Base-by-base conservation (phyloP, 495 filamentous ascomycete species). In the Penicillium coprophilum region DNA sequence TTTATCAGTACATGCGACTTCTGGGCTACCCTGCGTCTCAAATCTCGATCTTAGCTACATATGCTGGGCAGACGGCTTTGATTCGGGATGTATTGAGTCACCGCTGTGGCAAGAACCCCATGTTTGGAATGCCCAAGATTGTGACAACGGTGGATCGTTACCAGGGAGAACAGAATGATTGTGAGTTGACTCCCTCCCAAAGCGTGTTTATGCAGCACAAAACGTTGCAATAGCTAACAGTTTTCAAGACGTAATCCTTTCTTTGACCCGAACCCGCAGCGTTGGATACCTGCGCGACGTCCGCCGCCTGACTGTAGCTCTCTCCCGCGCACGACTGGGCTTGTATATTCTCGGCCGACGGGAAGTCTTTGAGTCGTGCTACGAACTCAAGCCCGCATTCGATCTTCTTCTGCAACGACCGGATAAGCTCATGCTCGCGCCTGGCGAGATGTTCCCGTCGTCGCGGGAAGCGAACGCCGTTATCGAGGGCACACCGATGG, bases 101-200 rank as follows among this genome's bases (percentile, higher is more conserved):
- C 65, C 81, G 94, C 30, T 98, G 94, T 64, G 82, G 82, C 10
- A 88, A 84, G 64, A 95, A 89, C 59, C 72, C 84, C 3, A 73
- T 99, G 27, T 99, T 99, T 73, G 92, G 95, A 11, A 73, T 96
- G 75, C 94, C 94, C 38, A 88, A 87, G 69, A 86, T 89, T 45
- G 91, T 99, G 24, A 90, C 88, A 1, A 97, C 95, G 17, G 95
- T 99, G 52, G 94, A 99, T 72, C 96, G 95, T 70, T 99, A 97
- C 63, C 94, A 99, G 77, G 94, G 94, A 60, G 95, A 97, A 79
- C 94, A 99, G 75, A 99, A 97, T 73, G 94, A 97, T 65, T 97
- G 91, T 95, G 76, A 83, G 89, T 82, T 63, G 11, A 36, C 45
- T 53, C 34, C 43, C 23, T 19, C 10, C 17, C 15, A 9, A 17